Percentiles rank a stretch among this genome's conserved stretches.
Evolutionary conservation across 148 eudicot species (phyloP).

Genomic region (Persicaria maculosa): DNA sequence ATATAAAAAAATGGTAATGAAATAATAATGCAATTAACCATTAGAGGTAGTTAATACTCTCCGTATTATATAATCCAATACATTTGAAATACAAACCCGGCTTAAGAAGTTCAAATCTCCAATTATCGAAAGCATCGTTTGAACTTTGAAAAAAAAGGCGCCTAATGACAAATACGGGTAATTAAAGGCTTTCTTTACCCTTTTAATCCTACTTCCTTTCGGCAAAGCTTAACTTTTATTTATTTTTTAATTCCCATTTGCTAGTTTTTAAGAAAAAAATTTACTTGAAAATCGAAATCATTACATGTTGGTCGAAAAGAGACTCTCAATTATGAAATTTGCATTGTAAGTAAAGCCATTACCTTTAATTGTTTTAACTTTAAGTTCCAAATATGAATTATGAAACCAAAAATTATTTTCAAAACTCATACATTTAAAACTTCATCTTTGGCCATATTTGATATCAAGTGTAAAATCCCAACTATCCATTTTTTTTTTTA

Average conservation of each 20-base stretch:
- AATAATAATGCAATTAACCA: too few relatives aligned
- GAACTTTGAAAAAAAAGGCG: constrained; percentile 3
- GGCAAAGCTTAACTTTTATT: background rate
- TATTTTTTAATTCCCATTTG: background rate
- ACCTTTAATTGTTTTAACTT: background rate
- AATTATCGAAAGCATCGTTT: background rate
- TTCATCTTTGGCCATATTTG: too few relatives aligned
- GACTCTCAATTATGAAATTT: background rate
- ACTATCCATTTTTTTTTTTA: too few relatives aligned
- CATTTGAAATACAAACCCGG: background rate
- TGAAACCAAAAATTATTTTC: background rate
- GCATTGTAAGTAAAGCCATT: constrained; percentile 4
- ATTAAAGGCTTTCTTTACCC: constrained; percentile 5
- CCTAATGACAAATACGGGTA: background rate
- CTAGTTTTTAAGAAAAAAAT: background rate
- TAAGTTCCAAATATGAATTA: background rate
- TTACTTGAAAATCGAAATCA: background rate
- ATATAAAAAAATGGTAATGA: too few relatives aligned
- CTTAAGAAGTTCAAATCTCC: background rate
- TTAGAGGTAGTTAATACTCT: too few relatives aligned
- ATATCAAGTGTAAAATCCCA: too few relatives aligned
- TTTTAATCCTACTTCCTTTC: background rate
- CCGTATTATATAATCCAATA: too few relatives aligned
- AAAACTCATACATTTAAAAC: too few relatives aligned
- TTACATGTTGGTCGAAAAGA: background rate